Percentiles rank a stretch among this genome's conserved stretches.
These are phyloP conservation scores for Anastatica hierochuntica DNA, from an alignment of 345 rosid species.

Conservation along the genomic window DNA sequence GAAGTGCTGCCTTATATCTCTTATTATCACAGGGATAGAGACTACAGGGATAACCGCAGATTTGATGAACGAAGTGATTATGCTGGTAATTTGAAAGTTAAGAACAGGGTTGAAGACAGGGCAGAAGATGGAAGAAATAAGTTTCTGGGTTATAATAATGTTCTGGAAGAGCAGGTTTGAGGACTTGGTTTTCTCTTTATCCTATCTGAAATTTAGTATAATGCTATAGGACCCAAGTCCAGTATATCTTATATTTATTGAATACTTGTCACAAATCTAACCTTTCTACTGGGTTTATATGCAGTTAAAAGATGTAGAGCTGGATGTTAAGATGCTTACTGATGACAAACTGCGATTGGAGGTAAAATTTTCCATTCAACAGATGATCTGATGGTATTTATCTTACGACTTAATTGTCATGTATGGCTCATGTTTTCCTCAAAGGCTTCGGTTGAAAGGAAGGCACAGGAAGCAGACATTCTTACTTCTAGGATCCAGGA, in stretches of 20 bases:
- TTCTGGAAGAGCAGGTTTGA: conserved; percentile 58
- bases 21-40: conserved; percentile 36
- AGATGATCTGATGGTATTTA: conserved; percentile 25
- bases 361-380: conserved; percentile 33
- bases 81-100: conserved; percentile 44
- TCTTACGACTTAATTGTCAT: not conserved
- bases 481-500: conserved; percentile 62
- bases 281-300: conserved; percentile 17
- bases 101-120: conserved; percentile 40
- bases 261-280: not conserved
- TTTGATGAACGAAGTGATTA: conserved; percentile 46
- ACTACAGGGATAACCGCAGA: conserved; percentile 40
- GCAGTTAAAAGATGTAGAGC: conserved; percentile 58
- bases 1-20: no score
- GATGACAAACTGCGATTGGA: conserved; percentile 39
- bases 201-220: not conserved
- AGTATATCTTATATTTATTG: not conserved
- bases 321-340: conserved; percentile 42
- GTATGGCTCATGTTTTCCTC: not conserved
- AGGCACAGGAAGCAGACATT: conserved; percentile 55
- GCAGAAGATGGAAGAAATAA: conserved; percentile 36
- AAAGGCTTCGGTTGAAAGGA: conserved; percentile 48
- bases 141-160: conserved; percentile 34
- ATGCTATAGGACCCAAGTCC: not conserved
- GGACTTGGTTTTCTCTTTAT: not conserved